A percentile compares a stretch with the other conserved stretches of the same genome.
phyloP scores from a whole-genome alignment of 1,139 yeast species.

The Suhomyces chickasaworum region DNA sequence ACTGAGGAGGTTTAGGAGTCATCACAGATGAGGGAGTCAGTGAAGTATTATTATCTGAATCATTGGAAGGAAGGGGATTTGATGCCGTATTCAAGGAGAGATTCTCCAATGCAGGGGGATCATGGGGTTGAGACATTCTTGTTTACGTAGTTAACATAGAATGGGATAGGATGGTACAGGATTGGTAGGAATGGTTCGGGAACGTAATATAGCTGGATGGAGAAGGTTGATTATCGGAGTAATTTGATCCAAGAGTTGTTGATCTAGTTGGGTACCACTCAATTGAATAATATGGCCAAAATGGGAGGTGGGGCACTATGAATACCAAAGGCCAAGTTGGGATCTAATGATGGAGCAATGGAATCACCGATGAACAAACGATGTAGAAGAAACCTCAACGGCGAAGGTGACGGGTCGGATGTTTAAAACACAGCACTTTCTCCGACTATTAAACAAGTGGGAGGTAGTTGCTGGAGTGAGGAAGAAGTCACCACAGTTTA shows the following conservation, averaged over 20 bases:
- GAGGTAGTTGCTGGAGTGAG: neutral
- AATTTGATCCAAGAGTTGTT: neutral
- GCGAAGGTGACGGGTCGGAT: neutral
- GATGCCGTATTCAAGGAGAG: conserved; percentile 3
- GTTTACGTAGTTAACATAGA: neutral
- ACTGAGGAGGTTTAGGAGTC: conserved; percentile 9
- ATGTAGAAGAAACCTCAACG: neutral
- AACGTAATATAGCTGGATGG: too few relatives aligned
- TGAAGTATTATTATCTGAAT: neutral
- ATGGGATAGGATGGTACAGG: too few relatives aligned
- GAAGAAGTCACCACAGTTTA: neutral
- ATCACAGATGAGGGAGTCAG: neutral
- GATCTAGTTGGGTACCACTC: neutral
- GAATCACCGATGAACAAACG: neutral
- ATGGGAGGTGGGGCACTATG: neutral
- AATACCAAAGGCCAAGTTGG: neutral
- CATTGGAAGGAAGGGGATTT: neutral
- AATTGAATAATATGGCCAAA: neutral
- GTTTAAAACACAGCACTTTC: neutral
- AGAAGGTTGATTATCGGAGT: too few relatives aligned
- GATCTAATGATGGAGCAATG: neutral
- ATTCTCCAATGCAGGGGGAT: conserved; percentile 6
- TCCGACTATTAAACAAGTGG: neutral
- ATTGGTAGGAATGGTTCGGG: too few relatives aligned
- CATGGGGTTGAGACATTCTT: conserved; percentile 5